phyloP scores from a whole-genome alignment of 75 land plant species.

The Cryptomeria japonica region DNA sequence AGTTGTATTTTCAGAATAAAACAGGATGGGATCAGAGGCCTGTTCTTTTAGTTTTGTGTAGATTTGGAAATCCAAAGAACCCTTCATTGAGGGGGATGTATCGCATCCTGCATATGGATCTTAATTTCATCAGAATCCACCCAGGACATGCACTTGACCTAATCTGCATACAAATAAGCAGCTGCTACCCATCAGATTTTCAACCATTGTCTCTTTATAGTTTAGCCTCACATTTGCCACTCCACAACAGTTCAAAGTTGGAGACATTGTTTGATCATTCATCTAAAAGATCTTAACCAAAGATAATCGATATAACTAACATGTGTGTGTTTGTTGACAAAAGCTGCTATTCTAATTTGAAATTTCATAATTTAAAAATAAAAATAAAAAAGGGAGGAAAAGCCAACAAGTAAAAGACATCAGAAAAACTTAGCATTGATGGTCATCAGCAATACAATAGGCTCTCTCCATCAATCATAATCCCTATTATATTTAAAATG shows the following conservation, averaged over 20 bases:
- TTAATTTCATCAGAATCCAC: neutral
- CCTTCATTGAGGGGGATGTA: neutral
- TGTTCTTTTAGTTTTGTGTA: no score
- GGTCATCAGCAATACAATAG: neutral
- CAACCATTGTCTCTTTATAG: neutral
- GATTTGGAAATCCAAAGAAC: neutral
- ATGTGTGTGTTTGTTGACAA: neutral
- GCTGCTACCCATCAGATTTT: neutral
- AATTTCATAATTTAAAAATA: neutral
- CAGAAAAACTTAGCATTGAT: neutral
- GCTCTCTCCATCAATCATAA: neutral
- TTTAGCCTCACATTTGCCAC: neutral
- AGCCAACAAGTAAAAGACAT: neutral
- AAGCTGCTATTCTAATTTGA: neutral
- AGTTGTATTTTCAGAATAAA: neutral
- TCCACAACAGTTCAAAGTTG: neutral
- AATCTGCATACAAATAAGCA: neutral
- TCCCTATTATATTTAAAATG: neutral
- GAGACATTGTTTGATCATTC: neutral
- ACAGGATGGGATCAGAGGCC: neutral
- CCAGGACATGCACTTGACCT: neutral
- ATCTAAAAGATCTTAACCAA: neutral
- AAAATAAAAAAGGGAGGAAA: neutral
- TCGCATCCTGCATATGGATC: neutral
- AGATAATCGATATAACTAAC: neutral